These are phyloP conservation scores for Aureobasidium sp. DNA, from an alignment of 2,329 filamentous ascomycete species.

Conservation along the genomic window DNA sequence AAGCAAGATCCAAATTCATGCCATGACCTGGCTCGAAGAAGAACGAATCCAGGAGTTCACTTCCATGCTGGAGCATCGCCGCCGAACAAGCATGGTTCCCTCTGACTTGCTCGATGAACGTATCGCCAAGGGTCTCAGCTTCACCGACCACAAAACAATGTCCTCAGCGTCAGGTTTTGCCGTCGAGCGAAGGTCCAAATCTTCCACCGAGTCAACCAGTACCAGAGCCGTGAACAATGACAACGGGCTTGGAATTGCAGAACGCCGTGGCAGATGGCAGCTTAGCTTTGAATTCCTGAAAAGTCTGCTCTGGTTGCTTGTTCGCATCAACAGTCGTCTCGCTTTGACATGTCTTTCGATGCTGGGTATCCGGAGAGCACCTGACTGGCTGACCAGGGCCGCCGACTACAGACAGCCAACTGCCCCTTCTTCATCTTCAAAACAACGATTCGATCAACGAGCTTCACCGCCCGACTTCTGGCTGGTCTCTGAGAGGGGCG, in stretches of 20 bases:
- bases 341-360: conserved; percentile 46
- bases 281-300: conserved; percentile 67
- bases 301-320: conserved; percentile 59
- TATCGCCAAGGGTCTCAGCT: conserved; percentile 30
- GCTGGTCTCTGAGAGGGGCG: conserved; percentile 42
- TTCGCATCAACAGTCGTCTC: conserved; percentile 49
- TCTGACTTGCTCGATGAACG: conserved; percentile 34
- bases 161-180: conserved; percentile 47
- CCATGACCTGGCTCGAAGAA: conserved; percentile 85
- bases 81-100: conserved; percentile 31
- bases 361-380: conserved; percentile 53
- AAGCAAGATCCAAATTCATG: conserved; percentile 59
- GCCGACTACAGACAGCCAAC: conserved; percentile 32
- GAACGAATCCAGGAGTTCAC: conserved; percentile 67
- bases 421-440: conserved; percentile 15
- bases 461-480: conserved; percentile 39
- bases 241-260: conserved; percentile 67
- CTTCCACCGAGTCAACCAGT: conserved; percentile 18
- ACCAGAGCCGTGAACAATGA: conserved; percentile 27
- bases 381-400: conserved; percentile 53
- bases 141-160: conserved; percentile 25
- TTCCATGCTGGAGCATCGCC: conserved; percentile 31
- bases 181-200: conserved; percentile 51
- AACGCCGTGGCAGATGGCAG: conserved; percentile 69
- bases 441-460: conserved; percentile 17